Conservation (phyloP, 2,329 filamentous ascomycete species). For the Cytospora schulzeri region DNA sequence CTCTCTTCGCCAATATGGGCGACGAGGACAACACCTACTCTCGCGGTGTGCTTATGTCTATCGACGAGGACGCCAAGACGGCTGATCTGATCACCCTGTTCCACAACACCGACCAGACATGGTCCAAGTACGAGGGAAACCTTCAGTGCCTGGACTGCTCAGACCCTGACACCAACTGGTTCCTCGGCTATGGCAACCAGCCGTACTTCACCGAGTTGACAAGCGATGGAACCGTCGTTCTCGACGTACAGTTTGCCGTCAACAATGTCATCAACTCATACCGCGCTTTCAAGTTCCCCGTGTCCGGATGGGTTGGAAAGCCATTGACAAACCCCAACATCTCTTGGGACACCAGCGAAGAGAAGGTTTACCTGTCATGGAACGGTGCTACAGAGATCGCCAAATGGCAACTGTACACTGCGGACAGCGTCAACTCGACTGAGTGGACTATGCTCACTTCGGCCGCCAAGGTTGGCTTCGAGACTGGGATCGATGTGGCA, state of each 20-base stretch:
- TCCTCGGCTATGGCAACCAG: conserved; percentile 16
- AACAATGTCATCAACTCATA: conserved; percentile 2
- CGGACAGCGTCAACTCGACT: neutral
- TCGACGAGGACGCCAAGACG: conserved; percentile 8
- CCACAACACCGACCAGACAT: neutral
- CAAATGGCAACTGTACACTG: neutral
- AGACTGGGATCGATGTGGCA: conserved; percentile 27
- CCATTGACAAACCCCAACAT: conserved; percentile 4
- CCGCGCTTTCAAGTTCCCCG: conserved; percentile 9
- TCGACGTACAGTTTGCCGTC: neutral
- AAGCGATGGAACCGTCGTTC: neutral
- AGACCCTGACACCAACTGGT: neutral
- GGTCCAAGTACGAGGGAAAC: neutral
- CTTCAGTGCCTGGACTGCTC: too few relatives aligned
- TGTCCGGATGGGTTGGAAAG: conserved; percentile 2
- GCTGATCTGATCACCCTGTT: neutral
- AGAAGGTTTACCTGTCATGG: conserved; percentile 7
- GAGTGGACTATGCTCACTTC: neutral
- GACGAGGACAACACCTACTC: too few relatives aligned
- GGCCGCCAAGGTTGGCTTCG: conserved; percentile 6
- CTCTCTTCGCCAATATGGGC: too few relatives aligned
- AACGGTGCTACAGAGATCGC: conserved; percentile 12
- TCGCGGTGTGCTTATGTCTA: conserved; percentile 10
- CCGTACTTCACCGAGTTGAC: conserved; percentile 9
- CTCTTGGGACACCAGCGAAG: neutral